phyloP scores from a whole-genome alignment of 306 rosid genomes.

The Cyamopsis tetragonoloba region DNA sequence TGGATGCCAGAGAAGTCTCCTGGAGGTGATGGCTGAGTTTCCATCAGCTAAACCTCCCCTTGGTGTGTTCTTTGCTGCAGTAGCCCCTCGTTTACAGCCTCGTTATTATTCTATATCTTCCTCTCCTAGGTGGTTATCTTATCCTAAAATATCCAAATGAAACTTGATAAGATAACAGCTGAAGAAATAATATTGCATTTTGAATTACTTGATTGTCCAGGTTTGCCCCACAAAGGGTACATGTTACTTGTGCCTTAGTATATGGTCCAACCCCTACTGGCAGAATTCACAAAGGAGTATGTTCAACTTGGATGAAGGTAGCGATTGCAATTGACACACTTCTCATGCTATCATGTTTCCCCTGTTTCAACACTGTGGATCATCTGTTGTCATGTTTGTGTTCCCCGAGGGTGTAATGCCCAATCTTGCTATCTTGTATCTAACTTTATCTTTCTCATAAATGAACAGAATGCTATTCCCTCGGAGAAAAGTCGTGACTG shows the following conservation, averaged over 20 bases:
- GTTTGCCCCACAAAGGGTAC: conserved; percentile 63
- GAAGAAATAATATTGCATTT: conserved; percentile 7
- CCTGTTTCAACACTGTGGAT: neutral
- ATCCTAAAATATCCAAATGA: conserved; percentile 4
- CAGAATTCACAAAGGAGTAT: conserved; percentile 91
- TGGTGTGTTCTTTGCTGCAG: conserved; percentile 95
- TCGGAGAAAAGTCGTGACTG: conserved; percentile 65
- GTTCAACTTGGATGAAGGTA: conserved; percentile 99
- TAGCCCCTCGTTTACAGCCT: conserved; percentile 88
- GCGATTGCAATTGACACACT: conserved; percentile 11
- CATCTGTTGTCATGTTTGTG: neutral
- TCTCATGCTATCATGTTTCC: conserved; percentile 1
- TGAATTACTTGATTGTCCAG: conserved; percentile 36
- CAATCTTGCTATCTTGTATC: conserved; percentile 13
- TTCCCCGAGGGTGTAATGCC: neutral
- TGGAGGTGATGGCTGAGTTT: conserved; percentile 92
- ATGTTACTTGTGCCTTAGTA: conserved; percentile 94
- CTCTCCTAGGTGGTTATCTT: conserved; percentile 72
- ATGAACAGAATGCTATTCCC: conserved; percentile 68
- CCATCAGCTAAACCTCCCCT: conserved; percentile 90
- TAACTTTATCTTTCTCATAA: conserved; percentile 28
- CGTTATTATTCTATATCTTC: conserved; percentile 97
- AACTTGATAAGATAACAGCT: neutral
- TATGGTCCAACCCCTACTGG: conserved; percentile 87
- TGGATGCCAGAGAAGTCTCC: conserved; percentile 88